phyloP scores from a whole-genome alignment of 257 asterid genomes.

The Nicotiana obtusifolia region DNA sequence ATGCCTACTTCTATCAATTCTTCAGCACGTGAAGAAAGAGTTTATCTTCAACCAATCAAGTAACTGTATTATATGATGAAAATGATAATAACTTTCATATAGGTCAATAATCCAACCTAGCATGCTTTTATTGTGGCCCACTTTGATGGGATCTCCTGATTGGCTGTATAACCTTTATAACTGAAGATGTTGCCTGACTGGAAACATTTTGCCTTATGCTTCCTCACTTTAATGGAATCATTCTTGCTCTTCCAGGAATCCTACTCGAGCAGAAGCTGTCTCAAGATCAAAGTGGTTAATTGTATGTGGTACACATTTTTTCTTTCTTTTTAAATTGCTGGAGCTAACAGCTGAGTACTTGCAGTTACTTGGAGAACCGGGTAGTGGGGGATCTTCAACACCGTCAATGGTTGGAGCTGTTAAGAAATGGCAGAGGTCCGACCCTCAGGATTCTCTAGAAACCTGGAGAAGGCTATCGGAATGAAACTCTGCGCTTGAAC shows the following conservation, averaged over 20 bases:
- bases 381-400: conserved; percentile 93
- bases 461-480: conserved; percentile 76
- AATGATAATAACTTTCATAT: background rate
- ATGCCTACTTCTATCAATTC: background rate
- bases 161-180: background rate
- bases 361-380: conserved; percentile 96
- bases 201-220: background rate
- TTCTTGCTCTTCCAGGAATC: background rate
- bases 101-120: background rate
- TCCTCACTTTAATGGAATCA: background rate
- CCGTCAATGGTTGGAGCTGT: conserved; percentile 97
- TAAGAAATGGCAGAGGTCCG: conserved; percentile 92
- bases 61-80: background rate
- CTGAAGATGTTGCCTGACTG: background rate
- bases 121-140: background rate
- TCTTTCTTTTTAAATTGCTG: conserved; percentile 16
- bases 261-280: background rate
- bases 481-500: conserved; percentile 67
- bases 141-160: background rate
- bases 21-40: background rate
- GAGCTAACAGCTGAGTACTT: conserved; percentile 15
- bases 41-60: background rate
- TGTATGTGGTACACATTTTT: conserved; percentile 2
- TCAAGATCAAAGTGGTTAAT: background rate
- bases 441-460: conserved; percentile 54